Conservation (phyloP, 2,329 filamentous ascomycete species). For the Elsinoe necatrix region DNA sequence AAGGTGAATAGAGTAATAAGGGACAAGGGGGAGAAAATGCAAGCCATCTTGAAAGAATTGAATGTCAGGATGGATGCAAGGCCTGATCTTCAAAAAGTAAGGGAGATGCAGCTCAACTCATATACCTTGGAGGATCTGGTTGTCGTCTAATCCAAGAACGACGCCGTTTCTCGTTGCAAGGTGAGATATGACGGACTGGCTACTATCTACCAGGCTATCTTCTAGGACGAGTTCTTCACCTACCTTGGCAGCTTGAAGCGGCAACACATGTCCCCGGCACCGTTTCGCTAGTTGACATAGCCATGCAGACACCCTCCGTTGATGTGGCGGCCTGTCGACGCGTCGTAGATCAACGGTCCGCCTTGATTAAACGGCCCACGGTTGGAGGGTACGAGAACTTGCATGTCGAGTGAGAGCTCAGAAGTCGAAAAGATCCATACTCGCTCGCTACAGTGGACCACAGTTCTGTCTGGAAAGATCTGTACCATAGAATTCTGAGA, state of each 20-base stretch:
- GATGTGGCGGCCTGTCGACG: slow-evolving; percentile 15
- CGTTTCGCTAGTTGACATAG: slow-evolving; percentile 13
- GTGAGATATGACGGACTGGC: slow-evolving; percentile 14
- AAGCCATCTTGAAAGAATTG: slow-evolving; percentile 17
- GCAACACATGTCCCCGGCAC: slow-evolving; percentile 10
- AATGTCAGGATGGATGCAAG: slow-evolving; percentile 15
- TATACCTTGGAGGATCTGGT: slow-evolving; percentile 4
- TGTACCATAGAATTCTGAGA: slow-evolving; percentile 2
- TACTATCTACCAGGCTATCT: slow-evolving; percentile 7
- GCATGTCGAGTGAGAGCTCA: neutral
- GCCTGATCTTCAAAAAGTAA: slow-evolving; percentile 12
- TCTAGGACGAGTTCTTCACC: slow-evolving; percentile 3
- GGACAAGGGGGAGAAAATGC: slow-evolving; percentile 17
- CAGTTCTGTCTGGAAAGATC: neutral
- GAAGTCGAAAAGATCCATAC: neutral
- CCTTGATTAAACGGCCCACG: slow-evolving; percentile 8
- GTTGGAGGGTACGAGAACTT: neutral
- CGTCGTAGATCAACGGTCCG: slow-evolving; percentile 12
- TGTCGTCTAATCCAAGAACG: slow-evolving; percentile 8
- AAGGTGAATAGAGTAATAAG: slow-evolving; percentile 26
- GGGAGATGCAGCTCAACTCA: neutral
- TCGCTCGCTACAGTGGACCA: neutral
- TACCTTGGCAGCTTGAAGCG: slow-evolving; percentile 12
- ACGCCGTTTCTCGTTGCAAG: slow-evolving; percentile 17
- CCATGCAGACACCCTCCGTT: slow-evolving; percentile 9